Conservation (phyloP, 768 basidiomycete genomes). For the Tricholoma sp. region DNA sequence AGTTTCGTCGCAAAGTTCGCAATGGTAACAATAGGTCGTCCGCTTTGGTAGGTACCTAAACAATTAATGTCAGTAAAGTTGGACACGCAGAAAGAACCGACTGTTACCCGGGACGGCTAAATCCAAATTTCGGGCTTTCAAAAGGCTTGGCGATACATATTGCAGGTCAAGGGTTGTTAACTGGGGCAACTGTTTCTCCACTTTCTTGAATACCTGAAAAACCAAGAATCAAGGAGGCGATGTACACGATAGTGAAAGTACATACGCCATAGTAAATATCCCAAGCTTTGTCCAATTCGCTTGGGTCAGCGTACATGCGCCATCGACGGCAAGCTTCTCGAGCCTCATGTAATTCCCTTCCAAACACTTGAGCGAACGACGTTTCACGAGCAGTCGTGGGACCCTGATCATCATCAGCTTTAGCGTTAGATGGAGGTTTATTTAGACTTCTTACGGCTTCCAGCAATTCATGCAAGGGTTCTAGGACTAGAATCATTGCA, state of each 20-base stretch:
- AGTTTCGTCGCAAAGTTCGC: conserved; percentile 82
- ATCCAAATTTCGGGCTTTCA: conserved; percentile 86
- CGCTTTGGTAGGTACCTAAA: conserved; percentile 87
- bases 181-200: conserved; percentile 89
- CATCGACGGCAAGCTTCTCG: conserved; percentile 87
- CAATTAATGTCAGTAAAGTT: background rate
- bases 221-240: background rate
- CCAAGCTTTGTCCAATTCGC: conserved; percentile 96
- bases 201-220: conserved; percentile 85
- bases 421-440: background rate
- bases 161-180: conserved; percentile 90
- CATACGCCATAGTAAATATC: conserved; percentile 94
- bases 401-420: conserved; percentile 45
- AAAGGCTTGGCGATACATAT: conserved; percentile 90
- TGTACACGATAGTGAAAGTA: conserved; percentile 2
- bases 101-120: conserved; percentile 88
- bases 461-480: conserved; percentile 89
- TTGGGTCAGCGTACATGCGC: conserved; percentile 78
- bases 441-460: conserved; percentile 63
- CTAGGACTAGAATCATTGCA: conserved; percentile 91
- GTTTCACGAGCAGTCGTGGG: conserved; percentile 93
- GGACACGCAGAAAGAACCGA: background rate
- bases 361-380: conserved; percentile 91
- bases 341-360: conserved; percentile 87
- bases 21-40: conserved; percentile 78